Percentiles rank a stretch among this genome's conserved stretches.
Evolutionary conservation across 1,284 basidiomycete species (phyloP).

Genomic region (Gymnopus androsaceus): DNA sequence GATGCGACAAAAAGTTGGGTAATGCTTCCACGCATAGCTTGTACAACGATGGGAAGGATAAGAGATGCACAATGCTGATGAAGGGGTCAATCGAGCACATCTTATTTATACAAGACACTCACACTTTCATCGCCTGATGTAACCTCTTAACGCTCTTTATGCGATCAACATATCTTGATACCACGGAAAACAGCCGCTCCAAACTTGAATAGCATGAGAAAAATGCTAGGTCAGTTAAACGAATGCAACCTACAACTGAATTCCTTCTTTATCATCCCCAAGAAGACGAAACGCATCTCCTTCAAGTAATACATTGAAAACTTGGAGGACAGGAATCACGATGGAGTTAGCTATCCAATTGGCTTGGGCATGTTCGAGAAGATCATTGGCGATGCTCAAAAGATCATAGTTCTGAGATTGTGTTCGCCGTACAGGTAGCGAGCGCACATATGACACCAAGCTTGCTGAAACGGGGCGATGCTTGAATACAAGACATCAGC

Average conservation of each 20-base stretch:
- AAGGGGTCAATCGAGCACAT: not conserved
- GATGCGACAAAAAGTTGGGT: slow-evolving; percentile 67
- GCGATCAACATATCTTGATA: slow-evolving; percentile 58
- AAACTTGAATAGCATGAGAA: slow-evolving; percentile 28
- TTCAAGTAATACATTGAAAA: slow-evolving; percentile 72
- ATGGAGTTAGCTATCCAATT: slow-evolving; percentile 66
- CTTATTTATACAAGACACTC: slow-evolving; percentile 25
- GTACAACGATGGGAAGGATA: slow-evolving; percentile 52
- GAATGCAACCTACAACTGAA: slow-evolving; percentile 45
- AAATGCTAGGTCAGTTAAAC: slow-evolving; percentile 11
- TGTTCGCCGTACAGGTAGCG: slow-evolving; percentile 44
- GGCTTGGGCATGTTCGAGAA: slow-evolving; percentile 52
- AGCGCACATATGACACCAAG: slow-evolving; percentile 57
- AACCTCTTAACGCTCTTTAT: slow-evolving; percentile 83
- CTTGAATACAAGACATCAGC: slow-evolving; percentile 38
- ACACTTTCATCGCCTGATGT: slow-evolving; percentile 81
- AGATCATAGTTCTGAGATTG: slow-evolving; percentile 43
- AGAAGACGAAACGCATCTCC: slow-evolving; percentile 56
- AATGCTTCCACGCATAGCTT: slow-evolving; percentile 50
- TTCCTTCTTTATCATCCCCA: slow-evolving; percentile 44
- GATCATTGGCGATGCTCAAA: slow-evolving; percentile 52
- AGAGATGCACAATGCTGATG: slow-evolving; percentile 61
- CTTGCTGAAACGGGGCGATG: slow-evolving; percentile 68
- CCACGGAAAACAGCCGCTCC: slow-evolving; percentile 54
- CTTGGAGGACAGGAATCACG: slow-evolving; percentile 78